Evolutionary conservation across 306 rosid species (phyloP), one percentile per base, ranked within the genome.

Genomic region (Citrullus mucosospermus): DNA sequence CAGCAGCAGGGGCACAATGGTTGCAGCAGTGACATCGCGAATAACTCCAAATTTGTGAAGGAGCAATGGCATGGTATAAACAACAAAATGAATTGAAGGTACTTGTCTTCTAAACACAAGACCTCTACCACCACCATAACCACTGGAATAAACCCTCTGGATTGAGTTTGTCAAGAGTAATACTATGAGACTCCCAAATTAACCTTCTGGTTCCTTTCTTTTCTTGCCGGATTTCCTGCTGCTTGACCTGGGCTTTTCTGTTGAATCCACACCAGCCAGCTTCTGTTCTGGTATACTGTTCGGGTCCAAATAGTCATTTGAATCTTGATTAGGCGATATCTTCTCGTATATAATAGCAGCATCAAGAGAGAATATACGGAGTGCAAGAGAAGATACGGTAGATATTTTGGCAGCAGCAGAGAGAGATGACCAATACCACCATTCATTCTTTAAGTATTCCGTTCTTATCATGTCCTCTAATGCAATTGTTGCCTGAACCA

Each of bases 361-460:
- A 89, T 96, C 99, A 69, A 96, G 98, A 78, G 99, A 83, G 87
- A 90, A 93, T 79, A 96, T 87, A 18, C 98, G 92, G 36, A 96
- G 90, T 57, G 99, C 91, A 71, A 96, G 98, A 80, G 99, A 79
- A 70, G 99, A 86, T 76, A 92, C 70, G 4, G 96, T 91, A 38
- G 99, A 88, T 79, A 87, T 88, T 85, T 87, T 90, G 78, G 93
- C 96, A 34, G 99, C 98, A 82, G 97, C 99, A 18, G 99, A 88
- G 84, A 86, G 92, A 59, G 99, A 92, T 28, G 99, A 96, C 99
- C 99, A 96, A 85, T 96, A 96, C 98, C 98, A 96, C 99, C 99
- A 96, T 78, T 90, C 98, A 91, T 90, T 96, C 87, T 87, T 90
- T 22, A 96, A 88, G 87, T 90, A 88, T 54, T 91, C 94, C 0